Base-by-base conservation (phyloP, 352 stramenopile species). In the Pythium scleroteichum region DNA sequence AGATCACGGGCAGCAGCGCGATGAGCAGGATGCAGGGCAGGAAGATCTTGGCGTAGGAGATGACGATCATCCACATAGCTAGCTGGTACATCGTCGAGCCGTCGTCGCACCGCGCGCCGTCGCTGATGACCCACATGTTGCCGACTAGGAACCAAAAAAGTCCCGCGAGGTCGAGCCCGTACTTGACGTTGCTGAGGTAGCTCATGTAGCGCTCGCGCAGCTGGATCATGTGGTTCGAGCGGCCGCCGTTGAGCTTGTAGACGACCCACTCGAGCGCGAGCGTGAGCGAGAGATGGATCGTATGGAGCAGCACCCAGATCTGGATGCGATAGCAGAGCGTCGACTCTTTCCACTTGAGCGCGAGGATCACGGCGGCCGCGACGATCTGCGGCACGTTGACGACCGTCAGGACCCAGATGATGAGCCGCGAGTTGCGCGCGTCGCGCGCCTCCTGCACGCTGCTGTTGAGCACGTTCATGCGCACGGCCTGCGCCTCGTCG, bases 41-140 rank as follows among this genome's bases (percentile, higher is more conserved):
- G 35, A 96, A 97, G 64, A 98, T 95, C 75, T 97, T 96, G 61
- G 86, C 77, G 72, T 97, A 98, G 24, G 88, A 87, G 53, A 97
- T 95, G 64, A 97, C 68, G 60, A 98, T 94, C 80, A 97, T 95
- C 69, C 86, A 95, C 38, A 97, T 75, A 66, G 83, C 85, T 40
- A 92, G 72, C 54, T 90, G 81, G 71, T 94, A 94, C 69, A 92
- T 82, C 26, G 72, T 75, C 2, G 79, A 88, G 5, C 82, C 84
- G 45, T 90, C 84, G 57, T 94, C 77, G 58, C 85, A 92, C 41
- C 82, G 80, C 49, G 81, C 82, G 57, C 82, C 79, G 66, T 94
- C 82, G 64, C 80, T 91, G 59, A 94, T 88, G 70, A 94, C 79
- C 85, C 85, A 94, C 85, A 94, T 92, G 62, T 94, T 94, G 59